Evolutionary conservation across 495 filamentous ascomycete species (phyloP).

Genomic region (Penicillium simplicissimum): DNA sequence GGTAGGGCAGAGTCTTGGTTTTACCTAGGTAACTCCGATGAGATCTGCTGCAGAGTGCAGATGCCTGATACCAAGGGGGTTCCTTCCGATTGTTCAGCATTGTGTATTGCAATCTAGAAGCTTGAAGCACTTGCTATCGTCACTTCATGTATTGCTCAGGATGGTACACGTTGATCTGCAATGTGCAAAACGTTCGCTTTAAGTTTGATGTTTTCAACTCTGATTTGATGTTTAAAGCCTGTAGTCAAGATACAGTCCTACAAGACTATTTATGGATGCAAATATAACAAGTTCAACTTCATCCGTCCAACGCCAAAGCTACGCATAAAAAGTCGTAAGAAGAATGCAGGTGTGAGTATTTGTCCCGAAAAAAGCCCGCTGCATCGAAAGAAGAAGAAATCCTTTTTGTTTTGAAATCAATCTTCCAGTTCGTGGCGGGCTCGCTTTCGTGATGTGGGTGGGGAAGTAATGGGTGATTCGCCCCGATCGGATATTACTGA

Average conservation of each 20-base stretch:
- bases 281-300: neutral
- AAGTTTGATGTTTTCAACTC: neutral
- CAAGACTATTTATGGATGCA: neutral
- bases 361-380: neutral
- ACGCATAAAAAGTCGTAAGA: neutral
- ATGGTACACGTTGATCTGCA: neutral
- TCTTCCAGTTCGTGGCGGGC: slow-evolving; percentile 10
- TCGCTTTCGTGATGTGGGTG: slow-evolving; percentile 23
- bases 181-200: neutral
- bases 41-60: too few species aligned
- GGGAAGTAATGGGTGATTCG: slow-evolving; percentile 16
- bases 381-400: neutral
- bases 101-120: too few species aligned
- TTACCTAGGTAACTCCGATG: too few species aligned
- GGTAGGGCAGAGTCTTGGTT: too few species aligned
- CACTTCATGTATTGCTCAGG: too few species aligned
- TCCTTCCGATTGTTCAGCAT: too few species aligned
- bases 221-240: neutral
- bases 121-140: too few species aligned
- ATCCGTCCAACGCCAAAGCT: slow-evolving; percentile 4
- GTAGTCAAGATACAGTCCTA: neutral
- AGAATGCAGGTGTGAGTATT: neutral
- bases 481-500: slow-evolving; percentile 32
- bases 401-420: neutral
- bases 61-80: too few species aligned